Evolutionary conservation across 495 filamentous ascomycete species (phyloP).

Genomic region (Tetracladium marchalianum): DNA sequence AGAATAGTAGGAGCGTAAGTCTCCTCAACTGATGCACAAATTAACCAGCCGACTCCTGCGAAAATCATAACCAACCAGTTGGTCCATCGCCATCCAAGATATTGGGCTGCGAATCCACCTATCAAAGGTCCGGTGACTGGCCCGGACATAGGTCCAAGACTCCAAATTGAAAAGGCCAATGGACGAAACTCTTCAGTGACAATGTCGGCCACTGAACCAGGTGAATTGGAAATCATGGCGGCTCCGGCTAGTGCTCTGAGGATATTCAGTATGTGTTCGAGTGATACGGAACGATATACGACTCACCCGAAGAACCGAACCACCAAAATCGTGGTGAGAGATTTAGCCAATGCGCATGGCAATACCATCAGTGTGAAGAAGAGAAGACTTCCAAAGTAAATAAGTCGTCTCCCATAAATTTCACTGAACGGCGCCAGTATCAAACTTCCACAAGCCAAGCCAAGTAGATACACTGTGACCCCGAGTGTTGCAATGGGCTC

Average conservation of each 20-base stretch:
- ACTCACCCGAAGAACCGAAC: constrained; percentile 61
- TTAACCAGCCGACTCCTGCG: constrained; percentile 41
- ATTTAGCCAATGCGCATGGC: constrained; percentile 59
- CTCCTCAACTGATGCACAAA: constrained; percentile 51
- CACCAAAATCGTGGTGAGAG: constrained; percentile 53
- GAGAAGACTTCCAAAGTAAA: constrained; percentile 55
- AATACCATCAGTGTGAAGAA: constrained; percentile 59
- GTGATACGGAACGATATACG: not conserved
- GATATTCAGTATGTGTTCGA: constrained; percentile 9
- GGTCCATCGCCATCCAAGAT: constrained; percentile 81
- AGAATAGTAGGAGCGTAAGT: constrained; percentile 73
- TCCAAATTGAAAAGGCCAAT: constrained; percentile 64
- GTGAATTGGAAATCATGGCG: constrained; percentile 71
- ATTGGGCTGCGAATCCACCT: constrained; percentile 67
- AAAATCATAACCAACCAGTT: constrained; percentile 75
- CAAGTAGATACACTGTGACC: constrained; percentile 68
- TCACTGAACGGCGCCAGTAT: constrained; percentile 70
- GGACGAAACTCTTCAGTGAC: constrained; percentile 59
- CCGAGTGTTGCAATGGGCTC: constrained; percentile 59
- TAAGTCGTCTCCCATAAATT: constrained; percentile 64
- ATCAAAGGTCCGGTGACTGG: constrained; percentile 52
- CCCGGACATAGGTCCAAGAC: constrained; percentile 71
- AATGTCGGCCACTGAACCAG: constrained; percentile 77
- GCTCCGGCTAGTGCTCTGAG: constrained; percentile 60
- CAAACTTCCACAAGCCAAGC: constrained; percentile 63